These are phyloP conservation scores for Penicillium sp. DNA, from an alignment of 2,329 filamentous ascomycete genomes.

Conservation along the genomic window DNA sequence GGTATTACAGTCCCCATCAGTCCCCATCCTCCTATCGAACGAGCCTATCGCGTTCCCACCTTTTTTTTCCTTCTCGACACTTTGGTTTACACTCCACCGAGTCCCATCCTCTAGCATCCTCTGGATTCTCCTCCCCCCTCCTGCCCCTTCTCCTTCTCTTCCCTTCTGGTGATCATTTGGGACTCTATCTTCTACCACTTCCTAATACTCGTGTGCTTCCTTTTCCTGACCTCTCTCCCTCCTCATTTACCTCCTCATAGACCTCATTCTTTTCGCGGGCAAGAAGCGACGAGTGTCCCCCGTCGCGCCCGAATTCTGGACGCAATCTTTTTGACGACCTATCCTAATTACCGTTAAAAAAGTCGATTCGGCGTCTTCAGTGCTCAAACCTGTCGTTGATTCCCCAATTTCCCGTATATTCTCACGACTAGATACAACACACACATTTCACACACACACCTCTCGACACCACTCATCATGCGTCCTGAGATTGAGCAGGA, in stretches of 20 bases:
- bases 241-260: conserved; percentile 9
- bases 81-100: conserved; percentile 1
- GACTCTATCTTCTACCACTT: conserved; percentile 8
- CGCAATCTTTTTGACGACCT: conserved; percentile 12
- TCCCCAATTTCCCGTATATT: conserved; percentile 1
- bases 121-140: not conserved
- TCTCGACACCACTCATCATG: conserved; percentile 54
- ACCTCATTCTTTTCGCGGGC: conserved; percentile 6
- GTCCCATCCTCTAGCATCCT: not conserved
- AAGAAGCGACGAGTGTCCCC: conserved; percentile 9
- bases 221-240: conserved; percentile 9
- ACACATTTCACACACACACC: conserved; percentile 5
- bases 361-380: too few relatives aligned
- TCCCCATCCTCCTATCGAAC: conserved; percentile 9
- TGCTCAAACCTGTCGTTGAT: conserved; percentile 1
- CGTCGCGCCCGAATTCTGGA: conserved; percentile 15
- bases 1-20: conserved; percentile 10
- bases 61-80: conserved; percentile 17
- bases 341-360: not conserved
- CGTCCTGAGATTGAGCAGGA: conserved; percentile 99
- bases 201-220: conserved; percentile 13
- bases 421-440: conserved; percentile 16
- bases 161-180: conserved; percentile 1
- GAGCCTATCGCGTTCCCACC: conserved; percentile 19
- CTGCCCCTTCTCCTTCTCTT: not conserved